A percentile compares a stretch with the other conserved stretches of the same genome.
Conservation (phyloP, 176 grass and related monocot genomes). For the Typha latifolia region DNA sequence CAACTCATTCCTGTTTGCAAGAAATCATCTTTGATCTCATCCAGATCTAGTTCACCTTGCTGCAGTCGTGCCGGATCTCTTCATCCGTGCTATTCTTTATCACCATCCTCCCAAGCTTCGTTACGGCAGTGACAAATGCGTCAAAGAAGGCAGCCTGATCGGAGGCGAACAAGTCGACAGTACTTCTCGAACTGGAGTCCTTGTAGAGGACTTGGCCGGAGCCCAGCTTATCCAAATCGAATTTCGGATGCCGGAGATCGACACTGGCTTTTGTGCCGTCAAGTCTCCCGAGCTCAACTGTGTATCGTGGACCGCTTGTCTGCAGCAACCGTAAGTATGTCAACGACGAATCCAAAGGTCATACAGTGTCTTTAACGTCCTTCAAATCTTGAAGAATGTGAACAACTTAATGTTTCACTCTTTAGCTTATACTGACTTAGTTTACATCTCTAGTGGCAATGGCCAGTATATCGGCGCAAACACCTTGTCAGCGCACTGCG, state of each 20-base stretch:
- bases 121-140: not conserved
- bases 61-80: not conserved
- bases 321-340: not conserved
- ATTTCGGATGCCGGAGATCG: constrained; percentile 27
- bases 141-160: not conserved
- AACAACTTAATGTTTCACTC: too few species aligned
- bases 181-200: not conserved
- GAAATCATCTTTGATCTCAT: too few species aligned
- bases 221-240: constrained; percentile 1
- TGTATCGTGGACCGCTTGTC: constrained; percentile 52
- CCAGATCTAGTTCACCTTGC: too few species aligned
- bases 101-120: not conserved
- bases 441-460: constrained; percentile 61
- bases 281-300: constrained; percentile 69
- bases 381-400: too few species aligned
- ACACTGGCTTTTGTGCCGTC: constrained; percentile 52
- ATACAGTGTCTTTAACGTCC: too few species aligned
- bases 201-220: not conserved
- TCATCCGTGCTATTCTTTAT: not conserved
- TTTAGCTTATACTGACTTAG: constrained; percentile 5
- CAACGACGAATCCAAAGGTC: too few species aligned
- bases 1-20: too few species aligned
- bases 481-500: constrained; percentile 36
- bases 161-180: not conserved
- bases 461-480: constrained; percentile 81